Conservation (phyloP, 2,329 filamentous ascomycete species). For the Saccharata proteae region DNA sequence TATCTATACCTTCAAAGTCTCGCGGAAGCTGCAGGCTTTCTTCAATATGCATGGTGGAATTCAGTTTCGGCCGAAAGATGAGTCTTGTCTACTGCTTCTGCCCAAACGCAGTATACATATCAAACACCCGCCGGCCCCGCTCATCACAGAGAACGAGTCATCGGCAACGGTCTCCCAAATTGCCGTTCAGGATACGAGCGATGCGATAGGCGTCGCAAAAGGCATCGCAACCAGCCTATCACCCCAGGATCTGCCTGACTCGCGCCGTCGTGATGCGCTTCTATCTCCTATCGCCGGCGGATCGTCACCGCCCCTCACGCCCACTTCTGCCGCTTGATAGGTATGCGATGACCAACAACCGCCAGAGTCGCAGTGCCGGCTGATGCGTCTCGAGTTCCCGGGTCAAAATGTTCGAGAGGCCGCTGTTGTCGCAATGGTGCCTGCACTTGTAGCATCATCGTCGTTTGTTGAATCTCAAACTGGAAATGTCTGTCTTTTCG, state of each 20-base stretch:
- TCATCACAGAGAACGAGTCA: no score
- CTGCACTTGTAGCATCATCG: neutral
- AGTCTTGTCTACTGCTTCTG: no score
- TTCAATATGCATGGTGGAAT: slow-evolving; percentile 17
- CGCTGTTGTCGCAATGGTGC: neutral
- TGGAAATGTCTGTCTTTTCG: slow-evolving; percentile 29
- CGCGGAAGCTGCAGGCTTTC: slow-evolving; percentile 24
- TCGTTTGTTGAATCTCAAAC: slow-evolving; percentile 4
- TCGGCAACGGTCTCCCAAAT: no score
- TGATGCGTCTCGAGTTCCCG: no score
- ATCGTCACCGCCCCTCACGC: neutral
- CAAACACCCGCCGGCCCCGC: no score
- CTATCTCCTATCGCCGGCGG: neutral
- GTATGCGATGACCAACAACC: slow-evolving; percentile 4
- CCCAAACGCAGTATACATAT: no score
- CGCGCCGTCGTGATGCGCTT: slow-evolving; percentile 1
- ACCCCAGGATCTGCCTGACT: slow-evolving; percentile 3
- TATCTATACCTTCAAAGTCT: slow-evolving; percentile 21
- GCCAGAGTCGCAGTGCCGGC: no score
- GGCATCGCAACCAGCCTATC: slow-evolving; percentile 1
- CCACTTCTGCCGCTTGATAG: slow-evolving; percentile 3
- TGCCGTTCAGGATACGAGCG: neutral
- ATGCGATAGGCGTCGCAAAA: slow-evolving; percentile 3
- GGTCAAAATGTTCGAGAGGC: slow-evolving; percentile 3
- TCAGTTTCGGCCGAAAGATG: no score